phyloP scores from a whole-genome alignment of 2,329 filamentous ascomycete species.

The Exserohilum turcica region DNA sequence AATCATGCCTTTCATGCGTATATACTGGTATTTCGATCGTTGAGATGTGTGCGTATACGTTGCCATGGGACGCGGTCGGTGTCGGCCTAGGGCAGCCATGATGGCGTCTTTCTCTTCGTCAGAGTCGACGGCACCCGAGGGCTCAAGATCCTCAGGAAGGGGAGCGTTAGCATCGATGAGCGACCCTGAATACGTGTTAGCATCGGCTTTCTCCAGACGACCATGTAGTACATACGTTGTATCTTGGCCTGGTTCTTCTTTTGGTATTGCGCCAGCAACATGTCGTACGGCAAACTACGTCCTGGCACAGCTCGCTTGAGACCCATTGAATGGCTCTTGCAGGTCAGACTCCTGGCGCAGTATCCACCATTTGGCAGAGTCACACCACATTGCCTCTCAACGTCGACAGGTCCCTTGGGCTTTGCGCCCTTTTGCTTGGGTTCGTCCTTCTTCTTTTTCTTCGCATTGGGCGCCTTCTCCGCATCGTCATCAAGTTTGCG shows the following conservation, averaged over 20 bases:
- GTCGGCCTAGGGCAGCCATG: conserved; percentile 76
- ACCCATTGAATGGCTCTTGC: conserved; percentile 95
- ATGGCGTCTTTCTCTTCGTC: conserved; percentile 92
- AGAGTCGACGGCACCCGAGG: conserved; percentile 76
- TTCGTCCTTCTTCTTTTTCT: conserved; percentile 95
- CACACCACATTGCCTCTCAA: conserved; percentile 92
- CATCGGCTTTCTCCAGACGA: neutral
- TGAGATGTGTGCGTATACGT: conserved; percentile 63
- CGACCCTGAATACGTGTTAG: conserved; percentile 65
- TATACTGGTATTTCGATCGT: conserved; percentile 62
- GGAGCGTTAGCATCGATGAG: conserved; percentile 94
- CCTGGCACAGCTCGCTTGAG: conserved; percentile 88
- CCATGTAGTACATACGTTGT: conserved; percentile 70
- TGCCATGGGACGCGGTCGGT: conserved; percentile 78
- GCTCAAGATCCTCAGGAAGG: conserved; percentile 80
- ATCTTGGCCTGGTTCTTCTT: conserved; percentile 99
- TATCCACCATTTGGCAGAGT: conserved; percentile 81
- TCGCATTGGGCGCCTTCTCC: conserved; percentile 78
- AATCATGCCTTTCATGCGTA: conserved; percentile 68
- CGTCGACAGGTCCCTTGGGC: conserved; percentile 89
- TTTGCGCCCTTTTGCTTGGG: conserved; percentile 82
- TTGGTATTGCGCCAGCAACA: conserved; percentile 71
- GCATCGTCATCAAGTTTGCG: conserved; percentile 60
- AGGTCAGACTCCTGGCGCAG: conserved; percentile 86
- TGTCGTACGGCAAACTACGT: conserved; percentile 86